Evolutionary conservation across 2,329 filamentous ascomycete species (phyloP).

Genomic region (Sporothrix phasma): DNA sequence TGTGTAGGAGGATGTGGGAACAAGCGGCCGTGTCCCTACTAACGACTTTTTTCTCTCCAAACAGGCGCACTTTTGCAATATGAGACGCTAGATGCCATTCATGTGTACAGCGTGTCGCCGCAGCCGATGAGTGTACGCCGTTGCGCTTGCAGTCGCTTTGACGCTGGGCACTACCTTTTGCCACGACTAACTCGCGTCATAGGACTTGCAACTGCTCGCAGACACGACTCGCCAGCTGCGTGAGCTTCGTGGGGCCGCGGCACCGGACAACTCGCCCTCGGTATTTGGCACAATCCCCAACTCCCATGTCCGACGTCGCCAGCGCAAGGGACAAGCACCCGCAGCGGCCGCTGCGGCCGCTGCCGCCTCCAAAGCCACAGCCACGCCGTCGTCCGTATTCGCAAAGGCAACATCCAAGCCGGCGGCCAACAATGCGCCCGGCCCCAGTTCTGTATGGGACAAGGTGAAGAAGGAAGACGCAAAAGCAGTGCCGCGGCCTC

Average conservation of each 20-base stretch:
- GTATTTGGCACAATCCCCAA: slow-evolving; percentile 70
- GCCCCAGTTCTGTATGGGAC: slow-evolving; percentile 14
- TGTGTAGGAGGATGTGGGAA: slow-evolving; percentile 15
- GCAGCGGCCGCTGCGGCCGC: neutral
- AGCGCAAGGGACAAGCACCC: slow-evolving; percentile 28
- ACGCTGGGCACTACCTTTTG: too few species aligned
- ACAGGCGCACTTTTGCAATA: slow-evolving; percentile 59
- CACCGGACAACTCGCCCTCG: slow-evolving; percentile 47
- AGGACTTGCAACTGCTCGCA: slow-evolving; percentile 59
- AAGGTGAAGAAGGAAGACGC: slow-evolving; percentile 17
- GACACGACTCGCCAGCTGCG: slow-evolving; percentile 57
- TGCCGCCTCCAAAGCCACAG: neutral
- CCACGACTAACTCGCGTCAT: neutral
- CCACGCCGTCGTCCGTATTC: slow-evolving; percentile 17
- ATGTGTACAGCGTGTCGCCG: slow-evolving; percentile 77
- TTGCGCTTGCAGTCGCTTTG: neutral
- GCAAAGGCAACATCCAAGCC: slow-evolving; percentile 23
- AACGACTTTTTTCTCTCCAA: neutral
- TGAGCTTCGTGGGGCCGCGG: slow-evolving; percentile 45
- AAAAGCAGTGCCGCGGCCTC: neutral
- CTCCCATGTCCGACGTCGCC: slow-evolving; percentile 47
- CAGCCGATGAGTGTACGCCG: slow-evolving; percentile 51
- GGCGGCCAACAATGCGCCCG: neutral
- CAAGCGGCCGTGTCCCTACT: neutral
- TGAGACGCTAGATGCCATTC: slow-evolving; percentile 64